Percentiles rank a stretch among this genome's conserved stretches.
phyloP scores from a whole-genome alignment of 2,329 filamentous ascomycete species.

The Trichophyton verrucosum region DNA sequence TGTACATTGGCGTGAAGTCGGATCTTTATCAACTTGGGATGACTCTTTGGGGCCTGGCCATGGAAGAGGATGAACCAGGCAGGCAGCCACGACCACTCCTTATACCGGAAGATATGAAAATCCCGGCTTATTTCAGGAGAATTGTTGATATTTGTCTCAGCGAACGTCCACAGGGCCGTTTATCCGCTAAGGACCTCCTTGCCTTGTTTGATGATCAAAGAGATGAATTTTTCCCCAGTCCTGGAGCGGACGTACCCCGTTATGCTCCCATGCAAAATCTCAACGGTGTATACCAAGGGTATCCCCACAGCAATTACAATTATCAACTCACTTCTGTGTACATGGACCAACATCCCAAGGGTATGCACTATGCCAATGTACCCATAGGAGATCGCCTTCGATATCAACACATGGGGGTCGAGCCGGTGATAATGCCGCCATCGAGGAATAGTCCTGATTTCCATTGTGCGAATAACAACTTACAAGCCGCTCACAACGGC shows the following conservation, averaged over 20 bases:
- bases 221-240: constrained; percentile 31
- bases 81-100: constrained; percentile 57
- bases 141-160: constrained; percentile 68
- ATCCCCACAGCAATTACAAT: background rate
- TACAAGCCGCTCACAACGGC: background rate
- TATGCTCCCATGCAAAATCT: background rate
- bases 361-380: background rate
- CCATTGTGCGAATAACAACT: background rate
- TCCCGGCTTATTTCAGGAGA: constrained; percentile 67
- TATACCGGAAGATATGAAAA: constrained; percentile 40
- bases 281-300: background rate
- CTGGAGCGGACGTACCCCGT: background rate
- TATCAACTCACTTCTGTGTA: background rate
- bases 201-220: constrained; percentile 40
- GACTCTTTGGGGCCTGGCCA: constrained; percentile 87
- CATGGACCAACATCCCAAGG: background rate
- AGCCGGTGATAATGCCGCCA: background rate
- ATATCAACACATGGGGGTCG: background rate
- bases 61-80: constrained; percentile 82
- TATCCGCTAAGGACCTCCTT: constrained; percentile 61
- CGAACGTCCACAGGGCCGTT: constrained; percentile 57
- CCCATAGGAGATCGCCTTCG: background rate
- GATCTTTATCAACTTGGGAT: constrained; percentile 94
- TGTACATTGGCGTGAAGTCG: constrained; percentile 97
- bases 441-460: constrained; percentile 1